Evolutionary conservation across 495 filamentous ascomycete species (phyloP).

Genomic region (Penicillium mononematosum): DNA sequence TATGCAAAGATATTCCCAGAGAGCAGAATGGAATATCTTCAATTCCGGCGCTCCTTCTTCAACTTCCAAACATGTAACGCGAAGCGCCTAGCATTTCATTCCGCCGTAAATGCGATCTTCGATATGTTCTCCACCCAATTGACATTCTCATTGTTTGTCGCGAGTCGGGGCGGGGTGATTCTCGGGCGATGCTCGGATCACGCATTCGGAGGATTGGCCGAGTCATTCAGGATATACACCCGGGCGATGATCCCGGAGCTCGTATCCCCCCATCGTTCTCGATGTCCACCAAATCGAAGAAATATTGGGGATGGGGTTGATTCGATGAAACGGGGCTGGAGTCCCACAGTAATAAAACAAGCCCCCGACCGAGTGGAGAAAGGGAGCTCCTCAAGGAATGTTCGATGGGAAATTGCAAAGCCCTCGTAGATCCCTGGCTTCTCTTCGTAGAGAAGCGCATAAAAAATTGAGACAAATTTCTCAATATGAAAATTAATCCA

Average conservation of each 20-base stretch:
- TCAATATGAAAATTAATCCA: constrained; percentile 1
- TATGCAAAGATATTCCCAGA: not conserved
- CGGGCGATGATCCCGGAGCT: not conserved
- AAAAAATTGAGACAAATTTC: not conserved
- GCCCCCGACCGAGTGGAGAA: not conserved
- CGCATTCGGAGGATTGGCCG: not conserved
- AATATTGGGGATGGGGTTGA: not conserved
- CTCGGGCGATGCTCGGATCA: not conserved
- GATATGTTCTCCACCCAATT: not conserved
- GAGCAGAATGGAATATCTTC: not conserved
- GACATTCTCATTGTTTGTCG: not conserved
- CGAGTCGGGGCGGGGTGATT: not conserved
- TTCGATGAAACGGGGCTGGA: not conserved
- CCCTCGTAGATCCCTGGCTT: not conserved
- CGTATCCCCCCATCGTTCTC: not conserved
- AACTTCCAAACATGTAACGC: not conserved
- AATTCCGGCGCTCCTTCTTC: not conserved
- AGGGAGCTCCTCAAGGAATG: not conserved
- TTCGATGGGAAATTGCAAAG: not conserved
- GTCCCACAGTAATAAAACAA: not conserved
- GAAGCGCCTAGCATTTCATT: not conserved
- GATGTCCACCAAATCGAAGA: not conserved
- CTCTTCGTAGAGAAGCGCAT: not conserved
- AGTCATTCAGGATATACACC: not conserved
- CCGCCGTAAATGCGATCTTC: not conserved